Percentiles rank a stretch among this genome's conserved stretches.
Conservation (phyloP, 1,284 basidiomycete genomes). For the Lignosus rhinocerotis region DNA sequence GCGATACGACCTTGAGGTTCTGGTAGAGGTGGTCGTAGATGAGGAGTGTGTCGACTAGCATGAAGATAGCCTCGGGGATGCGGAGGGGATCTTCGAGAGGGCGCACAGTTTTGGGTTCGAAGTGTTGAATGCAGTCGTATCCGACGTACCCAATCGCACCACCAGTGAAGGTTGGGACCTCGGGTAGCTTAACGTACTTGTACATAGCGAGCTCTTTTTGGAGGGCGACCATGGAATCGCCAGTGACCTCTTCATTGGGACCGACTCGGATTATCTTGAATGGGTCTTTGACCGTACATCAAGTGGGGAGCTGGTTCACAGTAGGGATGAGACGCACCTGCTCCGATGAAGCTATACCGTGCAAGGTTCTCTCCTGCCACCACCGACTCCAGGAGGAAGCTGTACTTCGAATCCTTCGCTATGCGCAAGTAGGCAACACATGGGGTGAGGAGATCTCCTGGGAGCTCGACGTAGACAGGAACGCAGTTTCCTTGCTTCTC, state of each 20-base stretch:
- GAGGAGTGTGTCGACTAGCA: conserved; percentile 93
- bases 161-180: conserved; percentile 94
- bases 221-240: conserved; percentile 86
- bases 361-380: conserved; percentile 89
- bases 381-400: conserved; percentile 92
- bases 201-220: conserved; percentile 88
- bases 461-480: conserved; percentile 90
- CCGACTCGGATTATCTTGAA: conserved; percentile 92
- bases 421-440: conserved; percentile 96
- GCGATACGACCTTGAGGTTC: conserved; percentile 92
- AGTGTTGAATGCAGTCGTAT: conserved; percentile 96
- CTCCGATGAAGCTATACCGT: conserved; percentile 95
- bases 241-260: conserved; percentile 76
- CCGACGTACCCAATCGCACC: conserved; percentile 98
- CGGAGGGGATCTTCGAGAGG: conserved; percentile 74
- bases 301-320: neutral
- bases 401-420: conserved; percentile 89
- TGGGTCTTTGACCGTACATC: conserved; percentile 62
- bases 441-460: conserved; percentile 96
- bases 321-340: conserved; percentile 56
- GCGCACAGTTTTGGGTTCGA: conserved; percentile 89
- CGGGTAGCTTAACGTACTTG: conserved; percentile 89
- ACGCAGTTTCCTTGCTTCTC: conserved; percentile 89
- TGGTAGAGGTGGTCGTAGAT: conserved; percentile 98
- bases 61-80: conserved; percentile 95